Percentiles rank a stretch among this genome's conserved stretches.
phyloP scores from a whole-genome alignment of 495 filamentous ascomycete species.

The Neurospora sp. region DNA sequence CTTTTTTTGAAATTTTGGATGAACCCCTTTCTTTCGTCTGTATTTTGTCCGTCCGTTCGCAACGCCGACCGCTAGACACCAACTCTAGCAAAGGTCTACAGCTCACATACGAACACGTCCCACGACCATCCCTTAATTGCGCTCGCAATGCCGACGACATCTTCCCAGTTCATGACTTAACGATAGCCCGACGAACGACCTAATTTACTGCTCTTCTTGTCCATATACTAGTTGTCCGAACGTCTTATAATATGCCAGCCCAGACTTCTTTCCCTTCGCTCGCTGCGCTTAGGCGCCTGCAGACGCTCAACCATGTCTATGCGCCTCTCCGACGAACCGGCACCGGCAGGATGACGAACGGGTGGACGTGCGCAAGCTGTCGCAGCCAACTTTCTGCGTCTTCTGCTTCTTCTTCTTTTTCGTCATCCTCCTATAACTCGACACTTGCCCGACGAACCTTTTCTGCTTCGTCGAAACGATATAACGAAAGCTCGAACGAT shows the following conservation, averaged over 20 bases:
- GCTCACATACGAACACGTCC: background rate
- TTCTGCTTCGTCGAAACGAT: constrained; percentile 3
- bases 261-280: background rate
- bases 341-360: constrained; percentile 7
- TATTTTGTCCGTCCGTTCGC: background rate
- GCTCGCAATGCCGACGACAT: background rate
- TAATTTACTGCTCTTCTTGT: background rate
- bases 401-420: background rate
- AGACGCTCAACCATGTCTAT: constrained; percentile 8
- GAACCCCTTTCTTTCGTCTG: background rate
- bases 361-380: constrained; percentile 34
- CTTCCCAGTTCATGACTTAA: background rate
- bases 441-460: constrained; percentile 16
- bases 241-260: background rate
- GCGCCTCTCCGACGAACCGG: constrained; percentile 9
- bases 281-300: background rate
- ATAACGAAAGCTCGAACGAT: constrained; percentile 16
- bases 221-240: background rate
- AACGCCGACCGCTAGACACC: background rate
- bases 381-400: constrained; percentile 21
- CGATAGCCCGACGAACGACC: background rate
- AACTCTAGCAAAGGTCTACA: background rate
- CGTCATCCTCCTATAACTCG: background rate
- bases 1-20: background rate
- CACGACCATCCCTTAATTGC: background rate